Evolutionary conservation across 768 basidiomycete species (phyloP), one percentile per base, ranked within the genome.

Genomic region (Agrocybe chaxingu): DNA sequence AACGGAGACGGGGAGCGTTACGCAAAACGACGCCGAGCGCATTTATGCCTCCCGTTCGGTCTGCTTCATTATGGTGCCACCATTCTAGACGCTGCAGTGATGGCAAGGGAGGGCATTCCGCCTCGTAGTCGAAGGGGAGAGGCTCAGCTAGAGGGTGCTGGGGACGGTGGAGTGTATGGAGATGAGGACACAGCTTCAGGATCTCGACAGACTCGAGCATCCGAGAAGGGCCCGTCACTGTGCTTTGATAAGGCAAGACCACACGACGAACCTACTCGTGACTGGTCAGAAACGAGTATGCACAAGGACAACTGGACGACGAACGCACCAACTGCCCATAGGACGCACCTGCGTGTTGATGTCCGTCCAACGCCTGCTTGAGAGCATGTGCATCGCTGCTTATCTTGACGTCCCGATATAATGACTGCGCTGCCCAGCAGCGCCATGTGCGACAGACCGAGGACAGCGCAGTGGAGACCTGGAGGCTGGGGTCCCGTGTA

Each of bases 21-120:
- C 62, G 66, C 19, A 88, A 73, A 51, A 84, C 79, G 45, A 75
- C 66, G 2, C 61, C 58, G 37, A 88, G 67, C 6, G 78, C 81
- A 63, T 87, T 87, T 52, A 87, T 80, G 5, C 85, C 85, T 1
- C 84, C 84, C 12, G 80, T 73, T 40, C 79, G 74, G 35, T 80
- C 77, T 16, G 85, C 84, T 34, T 74, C 75, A 29, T 62, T 68
- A 55, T 79, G 63, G 58, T 85, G 76, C 81, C 82, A 86, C 84
- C 84, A 87, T 43, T 87, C 84, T 30, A 88, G 72, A 24, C 84
- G 79, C 39, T 75, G 77, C 36, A 88, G 69, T 16, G 77, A 77
- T 16, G 71, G 67, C 10, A 85, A 54, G 3, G 74, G 60, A 3
- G 81, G 63, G 47, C 65, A 69, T 10, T 71, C 71, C 8, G 75